A percentile compares a stretch with the other conserved stretches of the same genome.
Conservation (phyloP, 768 basidiomycete genomes). For the Neoboletus magnificus region DNA sequence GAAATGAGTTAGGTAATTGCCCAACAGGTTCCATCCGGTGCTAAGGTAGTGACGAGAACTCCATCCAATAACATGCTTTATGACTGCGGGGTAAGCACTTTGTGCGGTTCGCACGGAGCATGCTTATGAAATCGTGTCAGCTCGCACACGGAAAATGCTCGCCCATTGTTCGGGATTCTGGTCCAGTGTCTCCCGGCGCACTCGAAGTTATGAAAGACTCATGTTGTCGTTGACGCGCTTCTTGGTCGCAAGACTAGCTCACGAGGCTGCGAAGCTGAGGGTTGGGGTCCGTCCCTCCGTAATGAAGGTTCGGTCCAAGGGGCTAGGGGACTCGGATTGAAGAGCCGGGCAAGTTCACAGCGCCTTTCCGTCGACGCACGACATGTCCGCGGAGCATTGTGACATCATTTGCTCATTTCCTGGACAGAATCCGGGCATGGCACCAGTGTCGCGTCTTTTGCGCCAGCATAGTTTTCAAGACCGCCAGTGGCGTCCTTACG, state of each 20-base stretch:
- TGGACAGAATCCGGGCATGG: conserved; percentile 13
- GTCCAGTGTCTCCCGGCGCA: not conserved
- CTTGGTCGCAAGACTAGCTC: conserved; percentile 7
- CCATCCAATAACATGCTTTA: conserved; percentile 8
- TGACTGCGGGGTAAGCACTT: conserved; percentile 25
- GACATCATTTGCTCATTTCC: conserved; percentile 1
- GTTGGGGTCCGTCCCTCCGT: conserved; percentile 16
- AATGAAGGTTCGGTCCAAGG: conserved; percentile 19
- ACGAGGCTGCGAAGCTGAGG: conserved; percentile 13
- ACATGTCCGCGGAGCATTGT: conserved; percentile 28
- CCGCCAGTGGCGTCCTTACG: conserved; percentile 1
- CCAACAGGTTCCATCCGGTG: not conserved
- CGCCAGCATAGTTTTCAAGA: conserved; percentile 2
- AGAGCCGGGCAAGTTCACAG: conserved; percentile 17
- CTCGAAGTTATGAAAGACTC: not conserved
- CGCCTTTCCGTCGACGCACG: not conserved
- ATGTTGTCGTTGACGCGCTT: not conserved
- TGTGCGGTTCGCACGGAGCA: conserved; percentile 15
- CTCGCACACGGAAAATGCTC: not conserved
- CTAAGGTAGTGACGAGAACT: not conserved
- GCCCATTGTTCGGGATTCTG: conserved; percentile 1
- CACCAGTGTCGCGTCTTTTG: not conserved
- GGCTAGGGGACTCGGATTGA: conserved; percentile 7
- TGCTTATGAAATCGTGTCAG: not conserved
- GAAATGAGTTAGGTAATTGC: conserved; percentile 2